Percentiles rank a stretch among this genome's conserved stretches.
These are phyloP conservation scores for Aurantiochytrium sp. DNA, from an alignment of 108 stramenopile genomes.

Conservation along the genomic window DNA sequence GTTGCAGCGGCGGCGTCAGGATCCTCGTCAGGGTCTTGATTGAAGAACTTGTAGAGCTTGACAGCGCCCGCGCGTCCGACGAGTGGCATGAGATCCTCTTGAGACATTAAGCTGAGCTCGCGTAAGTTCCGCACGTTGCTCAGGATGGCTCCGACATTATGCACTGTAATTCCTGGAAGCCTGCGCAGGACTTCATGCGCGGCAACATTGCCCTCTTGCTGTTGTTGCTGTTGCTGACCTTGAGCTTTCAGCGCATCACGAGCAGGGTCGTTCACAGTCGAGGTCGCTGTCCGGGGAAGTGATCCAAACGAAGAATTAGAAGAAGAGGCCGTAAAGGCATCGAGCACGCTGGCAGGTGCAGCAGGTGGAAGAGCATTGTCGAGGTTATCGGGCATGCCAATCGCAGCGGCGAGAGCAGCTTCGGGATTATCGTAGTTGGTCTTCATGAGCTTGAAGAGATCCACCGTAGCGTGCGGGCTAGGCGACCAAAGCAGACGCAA, in stretches of 20 bases:
- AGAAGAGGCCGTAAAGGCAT: background rate
- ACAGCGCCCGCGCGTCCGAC: background rate
- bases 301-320: background rate
- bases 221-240: background rate
- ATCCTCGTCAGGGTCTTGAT: background rate
- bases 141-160: background rate
- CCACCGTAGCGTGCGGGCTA: constrained; percentile 79
- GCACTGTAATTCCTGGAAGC: constrained; percentile 15
- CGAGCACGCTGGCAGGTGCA: background rate
- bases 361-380: background rate
- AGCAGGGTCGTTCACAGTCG: background rate
- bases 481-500: constrained; percentile 86
- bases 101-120: background rate
- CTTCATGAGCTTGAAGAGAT: constrained; percentile 76
- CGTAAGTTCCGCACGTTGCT: background rate
- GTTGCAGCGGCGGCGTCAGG: too few species aligned
- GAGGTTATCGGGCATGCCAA: constrained; percentile 60
- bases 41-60: constrained; percentile 10
- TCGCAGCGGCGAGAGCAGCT: constrained; percentile 66
- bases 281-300: background rate
- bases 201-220: background rate
- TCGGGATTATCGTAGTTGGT: constrained; percentile 72
- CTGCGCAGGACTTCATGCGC: background rate
- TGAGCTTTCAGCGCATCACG: background rate
- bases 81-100: background rate